These are phyloP conservation scores for Annona squamosa DNA, from an alignment of 164 flowering plant species.

Conservation along the genomic window DNA sequence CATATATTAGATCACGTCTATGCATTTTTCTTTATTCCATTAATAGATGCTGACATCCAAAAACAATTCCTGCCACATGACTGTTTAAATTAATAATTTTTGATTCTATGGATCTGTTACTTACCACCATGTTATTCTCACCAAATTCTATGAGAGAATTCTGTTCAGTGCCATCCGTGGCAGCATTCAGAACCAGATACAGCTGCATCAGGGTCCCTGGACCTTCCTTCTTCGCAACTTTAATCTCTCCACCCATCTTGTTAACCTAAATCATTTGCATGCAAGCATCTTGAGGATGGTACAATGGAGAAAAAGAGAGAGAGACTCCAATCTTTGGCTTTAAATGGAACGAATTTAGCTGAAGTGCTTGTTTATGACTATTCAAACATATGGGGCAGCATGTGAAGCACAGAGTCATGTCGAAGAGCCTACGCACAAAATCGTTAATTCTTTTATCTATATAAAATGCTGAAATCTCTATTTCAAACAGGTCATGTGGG, in stretches of 20 bases:
- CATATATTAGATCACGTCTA: too few species aligned
- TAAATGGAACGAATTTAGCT: too few species aligned
- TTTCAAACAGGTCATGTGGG: too few species aligned
- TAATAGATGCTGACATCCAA: too few species aligned
- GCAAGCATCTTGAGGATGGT: not conserved
- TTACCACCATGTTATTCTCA: conserved; percentile 45
- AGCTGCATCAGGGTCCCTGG: conserved; percentile 87
- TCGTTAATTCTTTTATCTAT: too few species aligned
- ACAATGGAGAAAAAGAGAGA: not conserved
- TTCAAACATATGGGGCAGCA: too few species aligned
- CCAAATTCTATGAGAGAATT: conserved; percentile 32
- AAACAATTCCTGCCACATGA: not conserved
- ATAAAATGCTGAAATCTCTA: too few species aligned
- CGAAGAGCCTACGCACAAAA: too few species aligned
- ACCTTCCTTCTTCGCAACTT: conserved; percentile 72
- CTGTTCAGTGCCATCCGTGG: conserved; percentile 35
- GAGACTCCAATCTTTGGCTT: too few species aligned
- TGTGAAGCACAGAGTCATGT: too few species aligned
- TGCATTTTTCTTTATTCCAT: too few species aligned
- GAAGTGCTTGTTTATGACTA: too few species aligned
- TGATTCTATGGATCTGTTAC: conserved; percentile 13
- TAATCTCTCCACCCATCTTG: conserved; percentile 96
- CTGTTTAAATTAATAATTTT: not conserved
- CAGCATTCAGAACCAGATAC: conserved; percentile 51
- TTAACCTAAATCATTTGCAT: conserved; percentile 44